phyloP scores from a whole-genome alignment of 805 yeast genomes.

The Saccharomycopsis oosterbeekiorum region DNA sequence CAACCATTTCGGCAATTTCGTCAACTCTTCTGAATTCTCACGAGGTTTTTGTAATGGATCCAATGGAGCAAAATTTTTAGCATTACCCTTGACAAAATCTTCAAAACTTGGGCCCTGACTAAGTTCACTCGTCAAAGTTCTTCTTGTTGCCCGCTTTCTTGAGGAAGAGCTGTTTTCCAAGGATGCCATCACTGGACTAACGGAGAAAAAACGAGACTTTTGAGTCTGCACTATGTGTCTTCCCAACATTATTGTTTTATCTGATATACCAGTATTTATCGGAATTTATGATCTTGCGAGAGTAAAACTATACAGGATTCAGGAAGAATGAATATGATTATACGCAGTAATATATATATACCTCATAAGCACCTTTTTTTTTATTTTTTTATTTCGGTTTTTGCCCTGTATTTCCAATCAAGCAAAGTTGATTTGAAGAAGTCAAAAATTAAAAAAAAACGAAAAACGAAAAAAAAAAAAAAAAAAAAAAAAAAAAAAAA shows the following conservation, averaged over 20 bases:
- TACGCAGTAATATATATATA: too few species aligned
- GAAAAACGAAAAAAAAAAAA: too few species aligned
- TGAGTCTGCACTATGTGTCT: neutral
- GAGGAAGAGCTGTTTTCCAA: neutral
- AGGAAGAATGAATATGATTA: too few species aligned
- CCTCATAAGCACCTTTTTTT: neutral
- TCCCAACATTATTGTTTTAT: neutral
- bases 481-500: too few species aligned
- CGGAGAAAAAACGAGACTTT: neutral
- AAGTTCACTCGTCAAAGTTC: constrained; percentile 5
- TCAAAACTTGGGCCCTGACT: constrained; percentile 78
- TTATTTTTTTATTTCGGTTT: neutral
- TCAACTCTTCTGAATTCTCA: constrained; percentile 45
- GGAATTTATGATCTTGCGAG: too few species aligned
- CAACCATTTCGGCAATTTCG: constrained; percentile 84
- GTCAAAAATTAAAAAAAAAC: neutral
- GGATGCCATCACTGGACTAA: neutral
- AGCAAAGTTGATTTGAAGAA: neutral
- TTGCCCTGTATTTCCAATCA: neutral
- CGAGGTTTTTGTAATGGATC: constrained; percentile 78
- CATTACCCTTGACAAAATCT: constrained; percentile 79
- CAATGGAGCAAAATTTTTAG: constrained; percentile 40
- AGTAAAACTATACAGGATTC: too few species aligned
- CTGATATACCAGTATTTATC: neutral
- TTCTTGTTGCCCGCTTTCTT: constrained; percentile 3